A percentile compares a stretch with the other conserved stretches of the same genome.
Evolutionary conservation across 108 stramenopile species (phyloP).

Genomic region (Fragilaria radians): DNA sequence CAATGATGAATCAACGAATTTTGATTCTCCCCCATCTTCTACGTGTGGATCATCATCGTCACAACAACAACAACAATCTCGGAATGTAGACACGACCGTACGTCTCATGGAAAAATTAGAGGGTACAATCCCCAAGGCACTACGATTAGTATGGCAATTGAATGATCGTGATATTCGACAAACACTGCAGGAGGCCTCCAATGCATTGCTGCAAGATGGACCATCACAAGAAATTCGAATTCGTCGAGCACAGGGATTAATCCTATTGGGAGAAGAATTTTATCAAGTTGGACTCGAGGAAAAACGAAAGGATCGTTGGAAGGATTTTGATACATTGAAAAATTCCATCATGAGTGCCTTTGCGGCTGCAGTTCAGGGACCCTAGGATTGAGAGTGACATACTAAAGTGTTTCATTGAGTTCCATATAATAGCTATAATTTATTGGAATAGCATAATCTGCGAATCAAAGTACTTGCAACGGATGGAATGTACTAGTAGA

Average conservation of each 20-base stretch:
- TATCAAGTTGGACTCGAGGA: background rate
- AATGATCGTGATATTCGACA: slow-evolving; percentile 1
- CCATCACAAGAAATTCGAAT: background rate
- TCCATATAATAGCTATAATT: too few species aligned
- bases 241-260: background rate
- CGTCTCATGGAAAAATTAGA: background rate
- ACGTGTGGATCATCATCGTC: background rate
- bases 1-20: background rate
- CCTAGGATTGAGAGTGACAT: too few species aligned
- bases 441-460: too few species aligned
- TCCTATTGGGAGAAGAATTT: background rate
- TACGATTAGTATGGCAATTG: background rate
- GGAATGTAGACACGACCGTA: background rate
- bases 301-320: background rate
- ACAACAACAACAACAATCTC: background rate
- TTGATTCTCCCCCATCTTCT: background rate
- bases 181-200: background rate
- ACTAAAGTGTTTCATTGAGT: too few species aligned
- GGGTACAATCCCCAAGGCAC: background rate
- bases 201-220: background rate
- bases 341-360: background rate
- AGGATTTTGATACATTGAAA: background rate
- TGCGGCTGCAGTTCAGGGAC: too few species aligned
- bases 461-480: too few species aligned
- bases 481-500: too few species aligned